Percentiles rank a stretch among this genome's conserved stretches.
phyloP scores from a whole-genome alignment of 2,329 filamentous ascomycete species.

The Diaporthe sp. region DNA sequence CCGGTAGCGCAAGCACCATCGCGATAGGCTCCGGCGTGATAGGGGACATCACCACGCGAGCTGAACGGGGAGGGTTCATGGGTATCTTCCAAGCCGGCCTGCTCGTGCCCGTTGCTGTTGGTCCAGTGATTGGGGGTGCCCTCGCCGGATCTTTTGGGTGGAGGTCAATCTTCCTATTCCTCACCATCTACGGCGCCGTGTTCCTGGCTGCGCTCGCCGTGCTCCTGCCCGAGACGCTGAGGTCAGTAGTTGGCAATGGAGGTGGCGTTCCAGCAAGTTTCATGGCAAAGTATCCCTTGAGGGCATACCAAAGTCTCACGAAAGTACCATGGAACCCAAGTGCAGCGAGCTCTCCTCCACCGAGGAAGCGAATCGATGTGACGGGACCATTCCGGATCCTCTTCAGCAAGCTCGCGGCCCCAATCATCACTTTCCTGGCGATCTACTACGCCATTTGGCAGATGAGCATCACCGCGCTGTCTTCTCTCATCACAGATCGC shows the following conservation, averaged over 20 bases:
- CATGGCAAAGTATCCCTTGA: slow-evolving; percentile 40
- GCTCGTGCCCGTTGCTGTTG: slow-evolving; percentile 57
- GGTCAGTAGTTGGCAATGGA: slow-evolving; percentile 57
- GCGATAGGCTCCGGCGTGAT: slow-evolving; percentile 70
- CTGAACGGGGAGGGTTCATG: slow-evolving; percentile 72
- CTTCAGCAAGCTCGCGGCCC: slow-evolving; percentile 81
- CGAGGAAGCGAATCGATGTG: slow-evolving; percentile 67
- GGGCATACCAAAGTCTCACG: slow-evolving; percentile 43
- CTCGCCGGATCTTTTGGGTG: slow-evolving; percentile 63
- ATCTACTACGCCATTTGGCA: slow-evolving; percentile 65
- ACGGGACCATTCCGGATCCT: slow-evolving; percentile 89
- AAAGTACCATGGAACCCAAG: slow-evolving; percentile 34
- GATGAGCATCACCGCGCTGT: slow-evolving; percentile 59
- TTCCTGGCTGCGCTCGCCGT: slow-evolving; percentile 53
- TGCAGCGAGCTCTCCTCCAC: not conserved
- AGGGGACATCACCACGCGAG: slow-evolving; percentile 72
- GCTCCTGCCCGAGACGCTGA: slow-evolving; percentile 59
- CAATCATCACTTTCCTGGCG: slow-evolving; percentile 59
- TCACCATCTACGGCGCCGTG: slow-evolving; percentile 53
- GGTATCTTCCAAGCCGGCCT: slow-evolving; percentile 62
- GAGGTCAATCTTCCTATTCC: slow-evolving; percentile 66
- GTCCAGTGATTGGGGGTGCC: slow-evolving; percentile 62
- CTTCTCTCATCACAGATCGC: slow-evolving; percentile 56
- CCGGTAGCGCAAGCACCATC: slow-evolving; percentile 70
- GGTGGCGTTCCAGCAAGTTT: slow-evolving; percentile 52